Percentiles rank a stretch among this genome's conserved stretches.
Conservation (phyloP, 345 rosid genomes). For the Rubroshorea leprosula region DNA sequence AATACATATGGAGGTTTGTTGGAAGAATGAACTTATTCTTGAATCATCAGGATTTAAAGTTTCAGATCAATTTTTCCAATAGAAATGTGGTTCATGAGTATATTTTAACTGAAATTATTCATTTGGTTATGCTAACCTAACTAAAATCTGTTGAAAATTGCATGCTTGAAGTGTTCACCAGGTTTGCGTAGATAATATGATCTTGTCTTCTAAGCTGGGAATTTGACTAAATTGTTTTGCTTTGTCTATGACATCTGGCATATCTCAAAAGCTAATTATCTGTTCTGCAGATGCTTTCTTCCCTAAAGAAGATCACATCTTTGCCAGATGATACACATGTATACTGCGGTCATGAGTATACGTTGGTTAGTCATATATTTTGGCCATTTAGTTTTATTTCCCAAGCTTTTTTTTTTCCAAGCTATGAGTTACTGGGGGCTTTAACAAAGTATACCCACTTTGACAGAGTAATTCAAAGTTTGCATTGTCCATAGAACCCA, state of each 20-base stretch:
- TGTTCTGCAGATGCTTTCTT: conserved; percentile 71
- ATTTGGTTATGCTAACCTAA: not conserved
- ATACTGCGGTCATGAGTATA: conserved; percentile 91
- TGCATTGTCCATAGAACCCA: conserved; percentile 88
- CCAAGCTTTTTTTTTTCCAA: conserved; percentile 5
- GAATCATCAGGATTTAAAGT: no score
- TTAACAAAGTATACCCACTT: conserved; percentile 13
- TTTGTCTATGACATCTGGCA: not conserved
- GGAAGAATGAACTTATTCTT: no score
- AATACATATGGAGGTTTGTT: no score
- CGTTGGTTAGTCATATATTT: conserved; percentile 54
- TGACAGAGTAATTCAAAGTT: conserved; percentile 84
- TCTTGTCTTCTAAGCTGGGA: not conserved
- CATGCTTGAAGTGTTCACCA: not conserved
- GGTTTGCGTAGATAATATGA: not conserved
- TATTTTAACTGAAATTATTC: not conserved
- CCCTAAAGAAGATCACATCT: conserved; percentile 62
- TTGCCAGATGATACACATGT: conserved; percentile 83
- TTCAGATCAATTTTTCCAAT: no score
- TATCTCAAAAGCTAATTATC: conserved; percentile 6
- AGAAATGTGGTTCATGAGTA: not conserved
- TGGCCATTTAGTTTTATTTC: not conserved
- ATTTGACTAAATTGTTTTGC: not conserved
- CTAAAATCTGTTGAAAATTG: not conserved
- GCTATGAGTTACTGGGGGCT: not conserved